These are phyloP conservation scores for Sequoia sempervirens DNA, from an alignment of 75 land plant genomes.

Conservation along the genomic window DNA sequence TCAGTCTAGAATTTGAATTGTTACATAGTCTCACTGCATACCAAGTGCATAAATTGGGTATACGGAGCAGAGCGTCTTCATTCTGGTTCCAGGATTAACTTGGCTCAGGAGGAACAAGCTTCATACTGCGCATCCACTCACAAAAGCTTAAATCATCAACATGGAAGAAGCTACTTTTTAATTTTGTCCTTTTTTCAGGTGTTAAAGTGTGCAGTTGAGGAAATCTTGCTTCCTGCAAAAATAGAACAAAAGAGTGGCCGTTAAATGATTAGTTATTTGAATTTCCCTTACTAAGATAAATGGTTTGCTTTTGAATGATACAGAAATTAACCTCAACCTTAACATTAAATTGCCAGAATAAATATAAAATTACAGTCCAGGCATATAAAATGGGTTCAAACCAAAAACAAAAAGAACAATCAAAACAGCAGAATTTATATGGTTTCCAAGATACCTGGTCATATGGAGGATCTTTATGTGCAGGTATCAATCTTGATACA, in stretches of 20 bases:
- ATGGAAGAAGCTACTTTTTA: constrained; percentile 82
- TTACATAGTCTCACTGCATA: not conserved
- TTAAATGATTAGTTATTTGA: not conserved
- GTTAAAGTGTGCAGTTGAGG: constrained; percentile 76
- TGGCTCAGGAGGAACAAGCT: constrained; percentile 83
- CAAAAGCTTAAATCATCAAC: constrained; percentile 93
- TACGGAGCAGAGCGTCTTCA: not conserved
- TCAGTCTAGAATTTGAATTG: not conserved
- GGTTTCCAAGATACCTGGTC: constrained; percentile 70
- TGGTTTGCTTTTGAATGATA: not conserved
- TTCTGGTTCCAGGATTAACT: constrained; percentile 13
- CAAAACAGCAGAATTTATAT: not conserved
- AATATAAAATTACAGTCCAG: not conserved
- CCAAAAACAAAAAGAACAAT: not conserved
- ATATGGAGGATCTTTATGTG: constrained; percentile 96
- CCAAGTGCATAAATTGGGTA: not conserved
- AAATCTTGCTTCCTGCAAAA: constrained; percentile 89
- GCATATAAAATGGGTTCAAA: not conserved
- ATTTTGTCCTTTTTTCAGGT: constrained; percentile 65
- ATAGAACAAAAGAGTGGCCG: not conserved
- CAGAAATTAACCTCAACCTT: not conserved
- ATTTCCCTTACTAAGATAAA: not conserved
- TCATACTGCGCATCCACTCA: constrained; percentile 94
- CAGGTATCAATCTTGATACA: constrained; percentile 91
- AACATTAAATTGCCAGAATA: not conserved